phyloP scores from a whole-genome alignment of 305 asterid genomes.

The Ilex paraguariensis region DNA sequence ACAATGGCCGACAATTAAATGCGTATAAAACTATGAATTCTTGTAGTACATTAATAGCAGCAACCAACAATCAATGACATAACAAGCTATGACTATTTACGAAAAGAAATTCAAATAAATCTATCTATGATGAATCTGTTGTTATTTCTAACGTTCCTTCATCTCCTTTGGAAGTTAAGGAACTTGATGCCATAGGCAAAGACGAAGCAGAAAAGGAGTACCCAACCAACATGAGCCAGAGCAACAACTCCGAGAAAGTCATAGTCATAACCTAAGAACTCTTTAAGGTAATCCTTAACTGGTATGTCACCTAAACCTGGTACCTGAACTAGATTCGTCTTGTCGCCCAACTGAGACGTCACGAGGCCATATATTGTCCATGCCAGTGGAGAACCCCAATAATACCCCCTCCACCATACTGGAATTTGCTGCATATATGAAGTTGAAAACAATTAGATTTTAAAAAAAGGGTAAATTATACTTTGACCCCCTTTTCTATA shows the following conservation, averaged over 20 bases:
- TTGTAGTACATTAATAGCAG: no score
- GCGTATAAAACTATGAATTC: no score
- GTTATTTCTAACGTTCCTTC: conserved; percentile 3
- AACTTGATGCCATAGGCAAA: conserved; percentile 37
- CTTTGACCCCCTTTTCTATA: no score
- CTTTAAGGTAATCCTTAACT: background rate
- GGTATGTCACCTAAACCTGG: conserved; percentile 5
- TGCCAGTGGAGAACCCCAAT: conserved; percentile 8
- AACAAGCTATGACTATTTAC: no score
- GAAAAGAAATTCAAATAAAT: no score
- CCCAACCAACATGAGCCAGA: conserved; percentile 22
- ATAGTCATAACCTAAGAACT: conserved; percentile 3
- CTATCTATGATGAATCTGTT: no score
- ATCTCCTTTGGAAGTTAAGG: conserved; percentile 52
- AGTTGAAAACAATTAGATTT: no score
- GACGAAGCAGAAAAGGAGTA: conserved; percentile 21
- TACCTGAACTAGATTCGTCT: conserved; percentile 1
- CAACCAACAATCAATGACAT: no score
- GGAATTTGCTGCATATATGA: conserved; percentile 1
- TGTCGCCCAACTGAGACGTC: conserved; percentile 12
- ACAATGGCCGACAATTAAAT: no score
- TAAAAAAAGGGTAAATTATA: no score
- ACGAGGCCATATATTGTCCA: conserved; percentile 10
- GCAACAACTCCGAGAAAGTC: conserved; percentile 2
- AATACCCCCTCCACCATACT: conserved; percentile 10